A percentile compares a stretch with the other conserved stretches of the same genome.
phyloP scores from a whole-genome alignment of 441 rosid species.

The Raphanus hybrid region DNA sequence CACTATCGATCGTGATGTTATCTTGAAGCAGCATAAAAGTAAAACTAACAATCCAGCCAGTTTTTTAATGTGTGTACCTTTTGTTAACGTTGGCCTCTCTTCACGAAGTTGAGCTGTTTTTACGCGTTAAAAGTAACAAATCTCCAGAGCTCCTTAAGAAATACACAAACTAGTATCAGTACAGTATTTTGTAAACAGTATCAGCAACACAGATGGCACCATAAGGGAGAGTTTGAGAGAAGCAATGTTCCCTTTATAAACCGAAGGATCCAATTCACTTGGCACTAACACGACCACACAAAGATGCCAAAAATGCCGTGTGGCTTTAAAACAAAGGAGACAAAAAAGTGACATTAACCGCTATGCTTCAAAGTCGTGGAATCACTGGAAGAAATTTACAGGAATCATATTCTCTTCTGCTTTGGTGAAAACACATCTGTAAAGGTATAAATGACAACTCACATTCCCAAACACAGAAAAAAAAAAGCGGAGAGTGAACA shows the following conservation, averaged over 20 bases:
- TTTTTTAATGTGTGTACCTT: constrained; percentile 7
- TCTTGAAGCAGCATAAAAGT: constrained; percentile 10
- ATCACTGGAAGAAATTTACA: constrained; percentile 26
- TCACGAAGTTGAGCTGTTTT: constrained; percentile 9
- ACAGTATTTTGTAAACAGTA: background rate
- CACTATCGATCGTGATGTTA: background rate
- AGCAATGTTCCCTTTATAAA: constrained; percentile 11
- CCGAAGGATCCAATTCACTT: constrained; percentile 20
- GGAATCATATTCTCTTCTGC: constrained; percentile 43
- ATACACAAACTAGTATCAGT: constrained; percentile 15
- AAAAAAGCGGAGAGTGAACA: background rate
- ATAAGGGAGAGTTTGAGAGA: constrained; percentile 22
- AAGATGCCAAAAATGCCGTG: constrained; percentile 25
- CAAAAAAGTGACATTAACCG: constrained; percentile 19
- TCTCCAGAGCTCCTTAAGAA: constrained; percentile 20
- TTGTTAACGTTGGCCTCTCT: constrained; percentile 7
- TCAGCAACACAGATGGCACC: background rate
- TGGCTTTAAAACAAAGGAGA: constrained; percentile 21
- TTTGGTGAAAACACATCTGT: constrained; percentile 30
- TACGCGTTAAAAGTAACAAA: background rate
- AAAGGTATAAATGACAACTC: constrained; percentile 8
- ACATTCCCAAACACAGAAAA: background rate
- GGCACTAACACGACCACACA: constrained; percentile 12
- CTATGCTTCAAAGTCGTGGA: constrained; percentile 35
- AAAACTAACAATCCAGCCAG: background rate